Evolutionary conservation across 192 early-diverging fungal genomes (phyloP).

Genomic region (Pilobolus umbonatus): DNA sequence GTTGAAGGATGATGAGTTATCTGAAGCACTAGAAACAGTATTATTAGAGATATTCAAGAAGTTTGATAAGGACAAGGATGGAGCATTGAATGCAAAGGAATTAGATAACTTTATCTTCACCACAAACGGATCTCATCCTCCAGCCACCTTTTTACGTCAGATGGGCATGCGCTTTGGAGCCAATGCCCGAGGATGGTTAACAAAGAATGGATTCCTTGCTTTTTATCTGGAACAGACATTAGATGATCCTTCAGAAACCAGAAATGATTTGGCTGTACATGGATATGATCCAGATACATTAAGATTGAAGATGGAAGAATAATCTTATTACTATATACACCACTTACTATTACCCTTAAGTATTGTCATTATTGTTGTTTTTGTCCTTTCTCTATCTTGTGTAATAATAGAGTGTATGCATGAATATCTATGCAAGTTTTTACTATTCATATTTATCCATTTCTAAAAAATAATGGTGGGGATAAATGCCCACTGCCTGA

Average conservation of each 20-base stretch:
- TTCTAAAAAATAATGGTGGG: no score
- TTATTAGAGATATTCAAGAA: conserved; percentile 39
- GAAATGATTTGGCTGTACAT: conserved; percentile 46
- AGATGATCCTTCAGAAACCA: conserved; percentile 52
- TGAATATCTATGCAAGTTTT: no score
- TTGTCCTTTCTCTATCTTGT: no score
- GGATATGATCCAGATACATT: conserved; percentile 40
- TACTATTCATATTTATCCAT: no score
- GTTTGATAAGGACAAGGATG: conserved; percentile 49
- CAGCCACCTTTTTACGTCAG: conserved; percentile 44
- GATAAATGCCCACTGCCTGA: no score
- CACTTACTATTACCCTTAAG: no score
- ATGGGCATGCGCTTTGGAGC: conserved; percentile 50
- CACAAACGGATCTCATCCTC: conserved; percentile 49
- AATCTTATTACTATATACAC: no score
- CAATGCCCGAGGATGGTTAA: conserved; percentile 39
- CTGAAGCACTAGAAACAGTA: conserved; percentile 30
- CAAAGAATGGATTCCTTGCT: conserved; percentile 45
- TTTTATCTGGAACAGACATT: conserved; percentile 55
- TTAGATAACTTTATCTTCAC: conserved; percentile 42
- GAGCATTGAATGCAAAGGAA: conserved; percentile 36
- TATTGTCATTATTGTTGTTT: no score
- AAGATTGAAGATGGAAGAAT: conserved; percentile 17
- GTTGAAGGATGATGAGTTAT: conserved; percentile 34
- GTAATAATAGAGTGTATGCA: no score